A percentile compares a stretch with the other conserved stretches of the same genome.
Evolutionary conservation across 352 stramenopile species (phyloP).

Genomic region (Phytophthora palmivora): DNA sequence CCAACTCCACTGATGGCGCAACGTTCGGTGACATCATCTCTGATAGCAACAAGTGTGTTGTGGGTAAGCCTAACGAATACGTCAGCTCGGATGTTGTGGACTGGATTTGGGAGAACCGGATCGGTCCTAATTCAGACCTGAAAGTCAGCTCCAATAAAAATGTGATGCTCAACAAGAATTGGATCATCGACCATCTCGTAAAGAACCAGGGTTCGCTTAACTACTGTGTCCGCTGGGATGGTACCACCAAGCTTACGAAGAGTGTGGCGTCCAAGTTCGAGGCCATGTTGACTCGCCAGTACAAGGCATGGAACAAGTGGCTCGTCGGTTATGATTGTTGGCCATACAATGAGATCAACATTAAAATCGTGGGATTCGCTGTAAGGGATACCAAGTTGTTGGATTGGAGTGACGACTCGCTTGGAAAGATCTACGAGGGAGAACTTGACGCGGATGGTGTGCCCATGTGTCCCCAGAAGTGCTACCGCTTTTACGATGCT

Average conservation of each 20-base stretch:
- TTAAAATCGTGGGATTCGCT: slow-evolving; percentile 17
- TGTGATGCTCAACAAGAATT: slow-evolving; percentile 18
- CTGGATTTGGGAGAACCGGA: slow-evolving; percentile 21
- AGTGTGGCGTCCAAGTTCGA: slow-evolving; percentile 41
- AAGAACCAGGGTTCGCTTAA: slow-evolving; percentile 44
- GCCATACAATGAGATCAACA: slow-evolving; percentile 18
- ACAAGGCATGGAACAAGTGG: slow-evolving; percentile 48
- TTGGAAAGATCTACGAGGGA: slow-evolving; percentile 37
- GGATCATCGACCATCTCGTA: slow-evolving; percentile 45
- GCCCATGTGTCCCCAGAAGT: slow-evolving; percentile 28
- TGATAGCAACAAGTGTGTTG: slow-evolving; percentile 19
- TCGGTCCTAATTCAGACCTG: slow-evolving; percentile 11
- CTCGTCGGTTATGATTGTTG: slow-evolving; percentile 29
- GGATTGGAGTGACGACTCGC: slow-evolving; percentile 37
- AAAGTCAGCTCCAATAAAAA: slow-evolving; percentile 9
- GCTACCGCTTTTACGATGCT: slow-evolving; percentile 36
- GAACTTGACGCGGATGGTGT: slow-evolving; percentile 29
- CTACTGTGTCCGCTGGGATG: slow-evolving; percentile 52
- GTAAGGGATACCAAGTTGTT: slow-evolving; percentile 19
- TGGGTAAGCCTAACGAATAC: slow-evolving; percentile 26
- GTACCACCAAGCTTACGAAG: slow-evolving; percentile 38
- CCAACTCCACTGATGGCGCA: background rate
- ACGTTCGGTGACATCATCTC: slow-evolving; percentile 31
- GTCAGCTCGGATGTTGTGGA: slow-evolving; percentile 16
- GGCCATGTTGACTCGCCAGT: slow-evolving; percentile 40